Conservation (phyloP, 495 filamentous ascomycete genomes). For the Penicillium goetzii region DNA sequence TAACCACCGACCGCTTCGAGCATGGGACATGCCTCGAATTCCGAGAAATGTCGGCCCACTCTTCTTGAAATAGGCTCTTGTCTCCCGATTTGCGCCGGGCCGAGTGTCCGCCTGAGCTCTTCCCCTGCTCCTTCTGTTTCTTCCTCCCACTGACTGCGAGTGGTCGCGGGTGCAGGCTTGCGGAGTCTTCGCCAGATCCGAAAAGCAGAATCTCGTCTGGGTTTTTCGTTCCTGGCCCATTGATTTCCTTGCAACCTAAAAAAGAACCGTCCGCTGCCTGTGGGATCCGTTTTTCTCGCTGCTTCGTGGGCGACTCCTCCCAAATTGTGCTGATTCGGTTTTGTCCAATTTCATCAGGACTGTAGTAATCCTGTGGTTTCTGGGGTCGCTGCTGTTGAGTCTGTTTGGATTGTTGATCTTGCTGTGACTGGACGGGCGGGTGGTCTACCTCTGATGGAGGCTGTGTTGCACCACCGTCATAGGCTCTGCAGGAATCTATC, state of each 20-base stretch:
- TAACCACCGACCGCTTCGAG: slow-evolving; percentile 41
- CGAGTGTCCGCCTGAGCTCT: slow-evolving; percentile 17
- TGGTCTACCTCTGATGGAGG: slow-evolving; percentile 19
- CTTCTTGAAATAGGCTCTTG: slow-evolving; percentile 30
- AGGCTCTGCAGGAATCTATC: slow-evolving; percentile 22
- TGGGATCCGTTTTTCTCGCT: slow-evolving; percentile 28
- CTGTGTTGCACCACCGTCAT: slow-evolving; percentile 27
- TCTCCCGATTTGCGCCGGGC: slow-evolving; percentile 24
- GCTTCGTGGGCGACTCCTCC: slow-evolving; percentile 39
- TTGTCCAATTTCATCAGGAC: slow-evolving; percentile 50
- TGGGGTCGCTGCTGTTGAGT: slow-evolving; percentile 10
- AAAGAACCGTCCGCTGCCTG: slow-evolving; percentile 47
- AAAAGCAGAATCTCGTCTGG: slow-evolving; percentile 50
- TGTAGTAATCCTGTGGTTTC: slow-evolving; percentile 37
- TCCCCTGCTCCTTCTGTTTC: slow-evolving; percentile 31
- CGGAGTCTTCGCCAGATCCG: slow-evolving; percentile 35
- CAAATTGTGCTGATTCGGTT: slow-evolving; percentile 45
- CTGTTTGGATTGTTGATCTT: slow-evolving; percentile 8
- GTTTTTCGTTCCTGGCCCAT: slow-evolving; percentile 40
- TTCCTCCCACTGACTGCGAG: slow-evolving; percentile 32
- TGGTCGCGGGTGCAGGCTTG: slow-evolving; percentile 31
- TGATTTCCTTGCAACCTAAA: slow-evolving; percentile 53
- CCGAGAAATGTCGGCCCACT: slow-evolving; percentile 42
- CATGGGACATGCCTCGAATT: slow-evolving; percentile 51
- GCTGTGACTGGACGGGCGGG: slow-evolving; percentile 4